Conservation (phyloP, 169 alveolate genomes). For the Eimeria sp. region DNA sequence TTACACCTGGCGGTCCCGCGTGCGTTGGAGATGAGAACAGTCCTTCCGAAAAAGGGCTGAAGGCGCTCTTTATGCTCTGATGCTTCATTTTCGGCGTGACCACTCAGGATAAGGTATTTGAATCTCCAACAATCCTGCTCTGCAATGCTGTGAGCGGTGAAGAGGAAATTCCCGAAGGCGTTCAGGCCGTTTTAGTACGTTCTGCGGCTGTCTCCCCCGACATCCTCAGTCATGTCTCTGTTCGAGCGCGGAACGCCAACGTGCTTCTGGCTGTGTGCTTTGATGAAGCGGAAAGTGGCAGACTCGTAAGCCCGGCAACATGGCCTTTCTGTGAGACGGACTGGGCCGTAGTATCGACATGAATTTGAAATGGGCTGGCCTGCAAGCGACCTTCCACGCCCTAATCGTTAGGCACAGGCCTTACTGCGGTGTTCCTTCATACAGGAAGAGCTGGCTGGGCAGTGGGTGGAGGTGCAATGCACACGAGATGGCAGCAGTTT, state of each 20-base stretch:
- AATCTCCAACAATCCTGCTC: slow-evolving; percentile 89
- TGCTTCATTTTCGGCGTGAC: not conserved
- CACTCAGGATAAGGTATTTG: slow-evolving; percentile 87
- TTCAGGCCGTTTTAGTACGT: slow-evolving; percentile 91
- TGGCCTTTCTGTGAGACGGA: not conserved
- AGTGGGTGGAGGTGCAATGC: slow-evolving; percentile 84
- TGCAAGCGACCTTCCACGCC: not conserved
- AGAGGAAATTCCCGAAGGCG: slow-evolving; percentile 96
- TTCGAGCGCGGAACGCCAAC: slow-evolving; percentile 95
- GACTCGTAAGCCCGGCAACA: slow-evolving; percentile 23
- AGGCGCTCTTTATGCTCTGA: not conserved
- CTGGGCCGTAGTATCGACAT: not conserved
- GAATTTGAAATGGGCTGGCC: not conserved
- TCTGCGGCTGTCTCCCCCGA: slow-evolving; percentile 94
- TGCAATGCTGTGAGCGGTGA: slow-evolving; percentile 94
- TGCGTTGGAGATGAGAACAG: not conserved
- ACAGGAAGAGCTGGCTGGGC: slow-evolving; percentile 75
- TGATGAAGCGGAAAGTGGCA: slow-evolving; percentile 78
- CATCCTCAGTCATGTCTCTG: slow-evolving; percentile 95
- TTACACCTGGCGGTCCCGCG: not conserved
- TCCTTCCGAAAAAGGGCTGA: not conserved
- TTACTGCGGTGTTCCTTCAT: not conserved
- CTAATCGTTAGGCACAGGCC: not conserved
- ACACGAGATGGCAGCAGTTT: slow-evolving; percentile 81
- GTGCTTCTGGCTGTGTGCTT: slow-evolving; percentile 92